Percentiles rank a stretch among this genome's conserved stretches.
phyloP scores from a whole-genome alignment of 805 yeast species.

The Pichia gijzeniarum region DNA sequence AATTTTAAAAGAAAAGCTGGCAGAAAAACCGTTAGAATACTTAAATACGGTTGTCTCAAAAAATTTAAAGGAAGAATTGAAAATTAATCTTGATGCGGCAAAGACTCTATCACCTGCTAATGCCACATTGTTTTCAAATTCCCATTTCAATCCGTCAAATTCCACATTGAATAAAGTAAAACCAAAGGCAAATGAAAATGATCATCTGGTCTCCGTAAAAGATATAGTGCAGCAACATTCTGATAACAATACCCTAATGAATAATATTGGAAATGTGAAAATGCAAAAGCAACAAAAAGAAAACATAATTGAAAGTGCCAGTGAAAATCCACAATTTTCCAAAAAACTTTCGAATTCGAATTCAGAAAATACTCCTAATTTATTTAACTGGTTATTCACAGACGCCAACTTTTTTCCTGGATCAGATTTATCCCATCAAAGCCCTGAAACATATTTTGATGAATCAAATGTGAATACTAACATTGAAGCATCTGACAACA shows the following conservation, averaged over 20 bases:
- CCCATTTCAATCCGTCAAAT: too few species aligned
- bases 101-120: too few species aligned
- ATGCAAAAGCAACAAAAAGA: too few species aligned
- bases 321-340: neutral
- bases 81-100: too few species aligned
- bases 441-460: conserved; percentile 4
- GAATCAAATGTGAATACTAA: neutral
- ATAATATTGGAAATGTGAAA: neutral
- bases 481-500: neutral
- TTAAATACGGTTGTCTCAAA: conserved; percentile 11
- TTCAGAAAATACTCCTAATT: conserved; percentile 5
- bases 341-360: neutral
- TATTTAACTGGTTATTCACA: conserved; percentile 27
- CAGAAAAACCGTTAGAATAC: conserved; percentile 4
- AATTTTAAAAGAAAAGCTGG: conserved; percentile 8
- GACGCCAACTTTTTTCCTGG: conserved; percentile 13
- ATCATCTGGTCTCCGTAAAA: conserved; percentile 13
- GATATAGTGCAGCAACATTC: conserved; percentile 22
- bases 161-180: too few species aligned
- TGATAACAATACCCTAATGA: neutral
- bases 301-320: neutral
- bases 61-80: neutral
- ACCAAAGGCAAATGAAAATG: neutral
- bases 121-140: too few species aligned
- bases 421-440: neutral